Base-by-base conservation (phyloP, 148 eudicot genomes). In the Dianthus caryophyllus region DNA sequence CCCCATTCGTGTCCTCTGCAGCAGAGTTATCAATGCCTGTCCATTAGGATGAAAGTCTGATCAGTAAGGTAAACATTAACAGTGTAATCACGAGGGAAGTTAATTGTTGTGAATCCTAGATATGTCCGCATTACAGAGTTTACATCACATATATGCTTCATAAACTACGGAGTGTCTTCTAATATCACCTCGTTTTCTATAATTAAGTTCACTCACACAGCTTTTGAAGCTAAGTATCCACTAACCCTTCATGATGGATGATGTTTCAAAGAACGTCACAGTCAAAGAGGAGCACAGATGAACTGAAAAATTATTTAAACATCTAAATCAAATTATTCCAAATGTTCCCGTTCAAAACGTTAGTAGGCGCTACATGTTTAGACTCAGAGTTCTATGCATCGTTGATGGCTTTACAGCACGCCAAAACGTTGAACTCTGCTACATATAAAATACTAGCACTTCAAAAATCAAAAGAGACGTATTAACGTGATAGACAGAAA, bases 1-100 rank as follows among this genome's bases (percentile, higher is more conserved):
- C 78, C 65, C 84, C 88, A 58, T 79, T 88, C 1, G 74, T 73
- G 50, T 88, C 97, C 61, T 85, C 98, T 16, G 81, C 94, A 61
- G 86, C 79, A 70, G 82, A 86, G 61, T 76, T 88, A 66, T 82
- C 87, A 74, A 85, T 74, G 22, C 72, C 87, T 90, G 80, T 38
- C 65, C 76, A 51, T 43, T 17, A 61, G 36, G 62, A 43, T n/a
- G 24, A 17, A 33, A 63, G 48, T 9, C n/a, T 5, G 21, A 30
- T 65, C 66, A 65, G 56, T 21, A 38, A 25, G n/a, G 43, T 39
- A 1, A 20, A 21, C 46, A 49, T 36, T 17, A 30, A 57, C n/a
- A 43, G 30, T 54, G 36, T 58, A 58, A 58, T 17, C 41, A 58
- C 16, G 20, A 22, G 31, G 20, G 66, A 17, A 63, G 30, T 41